Base-by-base conservation (phyloP, 2,329 filamentous ascomycete genomes). In the Pseudohalonectria lignicola region DNA sequence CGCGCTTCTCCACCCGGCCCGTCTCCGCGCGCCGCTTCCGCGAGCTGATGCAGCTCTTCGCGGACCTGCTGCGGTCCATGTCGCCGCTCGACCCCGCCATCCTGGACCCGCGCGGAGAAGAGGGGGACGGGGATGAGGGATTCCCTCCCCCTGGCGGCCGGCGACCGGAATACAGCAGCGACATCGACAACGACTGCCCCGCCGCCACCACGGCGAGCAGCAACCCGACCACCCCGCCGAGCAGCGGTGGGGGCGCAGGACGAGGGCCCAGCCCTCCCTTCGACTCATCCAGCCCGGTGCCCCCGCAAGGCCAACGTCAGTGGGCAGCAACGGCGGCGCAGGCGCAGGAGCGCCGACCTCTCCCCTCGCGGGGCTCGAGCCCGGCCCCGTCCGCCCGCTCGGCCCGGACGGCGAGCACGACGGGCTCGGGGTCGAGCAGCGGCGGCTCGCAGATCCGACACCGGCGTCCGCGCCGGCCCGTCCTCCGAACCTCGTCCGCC, bases 21-120 rank as follows among this genome's bases (percentile, higher is more conserved):
- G 63, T 94, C 4, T 71, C 75, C 3, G 81, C 88, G 47, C 51
- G 60, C 0, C 71, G 81, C 37, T 96, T 98, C 54, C 71, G 82
- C 28, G 63, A 71, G 17, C 64, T 95, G 21, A 95, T 95, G 86
- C 73, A 78, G 40, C 67, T 84, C 19, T 95, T 96, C 57, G 83
- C 88, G 2, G 76, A 83, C 38, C 64, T 96, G 0, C 64, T 96
- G 12, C 76, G 82, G 37, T 73, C 70, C 15, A 94, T 96, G 83
- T 71, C 65, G 20, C 67, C 74, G 0, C 61, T 86, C 3, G 66
- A 81, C 41, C 62, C 71, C 0, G 61, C 61, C 0, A 54, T 76
- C 4, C 53, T 86, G 5, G 51, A 51, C 10, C 50, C 57, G 38
- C 53, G 52, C 26, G 54, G 57, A 21, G 53, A 57, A 11, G 34